A percentile compares a stretch with the other conserved stretches of the same genome.
Conservation (phyloP, 306 rosid genomes). For the Sesbania bispinosa region DNA sequence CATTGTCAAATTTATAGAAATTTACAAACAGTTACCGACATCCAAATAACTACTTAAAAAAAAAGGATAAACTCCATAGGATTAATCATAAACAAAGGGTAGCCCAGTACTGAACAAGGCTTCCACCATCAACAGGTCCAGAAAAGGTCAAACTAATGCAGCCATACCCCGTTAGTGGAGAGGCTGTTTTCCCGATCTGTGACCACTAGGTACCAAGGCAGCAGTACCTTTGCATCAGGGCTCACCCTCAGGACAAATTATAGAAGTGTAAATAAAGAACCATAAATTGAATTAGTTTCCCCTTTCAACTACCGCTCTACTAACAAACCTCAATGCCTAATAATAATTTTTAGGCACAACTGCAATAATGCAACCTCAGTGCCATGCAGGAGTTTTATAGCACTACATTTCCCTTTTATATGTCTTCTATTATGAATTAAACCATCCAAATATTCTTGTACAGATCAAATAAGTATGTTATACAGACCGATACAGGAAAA, state of each 20-base stretch:
- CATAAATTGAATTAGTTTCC: neutral
- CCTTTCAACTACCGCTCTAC: neutral
- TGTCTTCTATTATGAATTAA: neutral
- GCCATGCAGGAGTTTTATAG: too few species aligned
- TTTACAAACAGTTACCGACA: neutral
- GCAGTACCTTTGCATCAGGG: neutral
- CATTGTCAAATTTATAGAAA: slow-evolving; percentile 18
- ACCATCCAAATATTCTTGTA: neutral
- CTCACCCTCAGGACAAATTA: neutral
- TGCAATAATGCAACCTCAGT: neutral
- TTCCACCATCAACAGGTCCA: neutral
- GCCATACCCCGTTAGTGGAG: neutral
- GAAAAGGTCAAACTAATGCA: neutral
- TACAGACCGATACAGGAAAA: neutral
- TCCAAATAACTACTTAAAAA: neutral
- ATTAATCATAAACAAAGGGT: slow-evolving; percentile 7
- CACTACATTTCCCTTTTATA: too few species aligned
- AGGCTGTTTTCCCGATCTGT: neutral
- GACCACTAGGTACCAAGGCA: neutral
- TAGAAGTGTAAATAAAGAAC: slow-evolving; percentile 3
- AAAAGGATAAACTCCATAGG: neutral
- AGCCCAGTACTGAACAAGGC: neutral
- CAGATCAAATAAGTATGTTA: neutral
- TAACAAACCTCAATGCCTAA: neutral
- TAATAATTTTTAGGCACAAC: neutral